phyloP scores from a whole-genome alignment of 2,329 filamentous ascomycete genomes.

The Clonostachys sp. region DNA sequence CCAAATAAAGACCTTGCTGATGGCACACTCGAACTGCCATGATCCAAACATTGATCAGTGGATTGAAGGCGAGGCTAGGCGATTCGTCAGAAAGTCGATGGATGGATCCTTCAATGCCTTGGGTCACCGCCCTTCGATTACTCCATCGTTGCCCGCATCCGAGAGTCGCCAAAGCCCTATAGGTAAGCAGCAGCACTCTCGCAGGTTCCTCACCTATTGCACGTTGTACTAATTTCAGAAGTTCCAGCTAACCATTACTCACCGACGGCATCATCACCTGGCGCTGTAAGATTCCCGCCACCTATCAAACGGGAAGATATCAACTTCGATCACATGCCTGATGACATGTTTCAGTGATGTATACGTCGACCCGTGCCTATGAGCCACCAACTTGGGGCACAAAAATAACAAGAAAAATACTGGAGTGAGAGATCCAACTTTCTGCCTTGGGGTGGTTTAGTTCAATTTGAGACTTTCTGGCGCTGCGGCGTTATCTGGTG shows the following conservation, averaged over 20 bases:
- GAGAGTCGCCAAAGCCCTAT: neutral
- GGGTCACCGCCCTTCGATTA: too few relatives aligned
- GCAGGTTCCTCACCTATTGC: too few relatives aligned
- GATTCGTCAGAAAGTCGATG: conserved; percentile 31
- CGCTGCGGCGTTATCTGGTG: too few relatives aligned
- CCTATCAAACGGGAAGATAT: conserved; percentile 9
- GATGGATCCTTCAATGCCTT: neutral
- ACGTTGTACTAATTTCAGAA: too few relatives aligned
- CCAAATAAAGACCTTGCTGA: conserved; percentile 43
- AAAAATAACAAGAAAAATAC: too few relatives aligned
- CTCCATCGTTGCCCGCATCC: neutral
- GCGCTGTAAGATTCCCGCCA: neutral
- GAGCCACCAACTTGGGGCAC: too few relatives aligned
- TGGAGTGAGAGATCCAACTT: too few relatives aligned
- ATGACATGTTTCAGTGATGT: conserved; percentile 18
- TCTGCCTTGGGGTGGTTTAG: too few relatives aligned
- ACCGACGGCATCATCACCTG: too few relatives aligned
- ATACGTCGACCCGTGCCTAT: neutral
- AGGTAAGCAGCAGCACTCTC: neutral
- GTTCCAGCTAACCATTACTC: too few relatives aligned
- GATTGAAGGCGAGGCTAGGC: conserved; percentile 46
- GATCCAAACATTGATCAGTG: conserved; percentile 48
- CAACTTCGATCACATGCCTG: conserved; percentile 30
- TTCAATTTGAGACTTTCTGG: too few relatives aligned
- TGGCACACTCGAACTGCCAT: conserved; percentile 46